Percentiles rank a stretch among this genome's conserved stretches.
Conservation (phyloP, 768 basidiomycete species). For the Suillus tomentosus region DNA sequence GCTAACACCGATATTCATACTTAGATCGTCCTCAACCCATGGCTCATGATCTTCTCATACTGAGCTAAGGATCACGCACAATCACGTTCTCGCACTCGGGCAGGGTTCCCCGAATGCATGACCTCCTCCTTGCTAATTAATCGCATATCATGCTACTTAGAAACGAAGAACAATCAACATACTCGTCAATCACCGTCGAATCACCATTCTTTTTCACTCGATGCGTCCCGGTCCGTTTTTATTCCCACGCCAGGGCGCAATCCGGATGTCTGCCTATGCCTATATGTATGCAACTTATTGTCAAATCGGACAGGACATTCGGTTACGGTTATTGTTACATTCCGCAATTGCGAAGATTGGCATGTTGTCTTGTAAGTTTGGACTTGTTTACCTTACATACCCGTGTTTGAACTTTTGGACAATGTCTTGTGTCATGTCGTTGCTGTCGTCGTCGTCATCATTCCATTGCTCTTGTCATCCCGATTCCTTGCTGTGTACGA, state of each 20-base stretch:
- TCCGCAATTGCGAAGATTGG: too few relatives aligned
- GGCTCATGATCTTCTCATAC: slow-evolving; percentile 84
- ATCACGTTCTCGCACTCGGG: neutral
- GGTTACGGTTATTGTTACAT: too few relatives aligned
- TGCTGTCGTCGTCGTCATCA: neutral
- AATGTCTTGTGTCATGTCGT: neutral
- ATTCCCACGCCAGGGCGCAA: slow-evolving; percentile 4
- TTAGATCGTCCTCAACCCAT: slow-evolving; percentile 83
- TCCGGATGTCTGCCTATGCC: too few relatives aligned
- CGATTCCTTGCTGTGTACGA: too few relatives aligned
- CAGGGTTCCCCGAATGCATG: neutral
- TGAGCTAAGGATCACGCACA: slow-evolving; percentile 6
- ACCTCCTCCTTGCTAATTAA: neutral
- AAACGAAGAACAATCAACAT: neutral
- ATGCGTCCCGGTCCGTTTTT: neutral
- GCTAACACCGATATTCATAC: slow-evolving; percentile 20
- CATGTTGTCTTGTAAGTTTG: neutral
- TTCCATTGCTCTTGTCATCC: neutral
- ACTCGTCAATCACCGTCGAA: neutral
- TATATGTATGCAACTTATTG: too few relatives aligned
- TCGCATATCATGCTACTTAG: neutral
- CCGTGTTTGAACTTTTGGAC: neutral
- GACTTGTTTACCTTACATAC: neutral
- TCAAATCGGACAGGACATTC: neutral
- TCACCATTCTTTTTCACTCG: neutral